A percentile compares a stretch with the other conserved stretches of the same genome.
Evolutionary conservation across 768 basidiomycete genomes (phyloP).

Genomic region (Mycena chlorophos): DNA sequence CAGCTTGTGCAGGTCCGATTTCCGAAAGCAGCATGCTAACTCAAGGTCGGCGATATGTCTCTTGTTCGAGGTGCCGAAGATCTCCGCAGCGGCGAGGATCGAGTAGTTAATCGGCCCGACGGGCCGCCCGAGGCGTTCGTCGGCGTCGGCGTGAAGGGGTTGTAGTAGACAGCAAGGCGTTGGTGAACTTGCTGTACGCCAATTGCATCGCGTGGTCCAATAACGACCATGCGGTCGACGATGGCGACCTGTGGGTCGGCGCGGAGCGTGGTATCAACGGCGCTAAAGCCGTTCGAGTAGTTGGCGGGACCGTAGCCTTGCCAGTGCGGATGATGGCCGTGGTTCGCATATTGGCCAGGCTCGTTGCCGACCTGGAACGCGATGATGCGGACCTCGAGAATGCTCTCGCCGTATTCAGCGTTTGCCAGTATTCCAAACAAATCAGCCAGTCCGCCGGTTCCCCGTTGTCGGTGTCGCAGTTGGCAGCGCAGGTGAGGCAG

Average conservation of each 20-base stretch:
- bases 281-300: constrained; percentile 57
- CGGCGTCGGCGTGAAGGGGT: constrained; percentile 36
- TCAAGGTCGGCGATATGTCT: constrained; percentile 54
- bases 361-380: constrained; percentile 77
- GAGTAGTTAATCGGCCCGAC: constrained; percentile 61
- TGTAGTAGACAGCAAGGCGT: constrained; percentile 26
- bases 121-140: constrained; percentile 54
- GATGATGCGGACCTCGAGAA: constrained; percentile 65
- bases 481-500: no score
- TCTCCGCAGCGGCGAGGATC: constrained; percentile 51
- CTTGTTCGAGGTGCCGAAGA: constrained; percentile 47
- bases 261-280: constrained; percentile 45
- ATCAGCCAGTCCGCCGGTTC: no score
- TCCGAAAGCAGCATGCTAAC: no score
- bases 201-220: constrained; percentile 52
- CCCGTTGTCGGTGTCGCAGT: no score
- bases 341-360: constrained; percentile 50
- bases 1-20: no score
- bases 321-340: constrained; percentile 42
- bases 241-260: constrained; percentile 36
- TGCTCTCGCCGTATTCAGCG: constrained; percentile 59
- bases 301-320: constrained; percentile 41
- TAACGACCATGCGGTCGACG: constrained; percentile 51
- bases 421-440: no score
- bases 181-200: constrained; percentile 41